Conservation (phyloP, 1,139 yeast genomes). For the Schizosaccharomyces versatilis region DNA sequence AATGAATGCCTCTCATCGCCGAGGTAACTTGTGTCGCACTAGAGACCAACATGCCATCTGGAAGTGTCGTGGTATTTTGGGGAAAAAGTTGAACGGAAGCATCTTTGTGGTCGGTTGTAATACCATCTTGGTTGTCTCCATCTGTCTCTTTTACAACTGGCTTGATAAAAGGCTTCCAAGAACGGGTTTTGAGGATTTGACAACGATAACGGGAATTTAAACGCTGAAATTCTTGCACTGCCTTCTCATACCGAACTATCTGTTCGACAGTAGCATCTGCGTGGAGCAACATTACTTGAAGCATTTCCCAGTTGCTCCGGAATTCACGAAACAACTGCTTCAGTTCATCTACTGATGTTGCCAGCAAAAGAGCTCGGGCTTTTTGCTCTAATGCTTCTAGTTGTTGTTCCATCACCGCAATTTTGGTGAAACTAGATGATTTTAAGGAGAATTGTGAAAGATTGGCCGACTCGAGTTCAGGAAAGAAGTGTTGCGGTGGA, state of each 20-base stretch:
- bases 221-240: background rate
- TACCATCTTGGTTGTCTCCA: too few species aligned
- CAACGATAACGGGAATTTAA: background rate
- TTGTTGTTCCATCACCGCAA: background rate
- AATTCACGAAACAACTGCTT: background rate
- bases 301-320: background rate
- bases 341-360: background rate
- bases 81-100: too few species aligned
- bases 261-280: background rate
- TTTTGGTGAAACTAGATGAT: too few species aligned
- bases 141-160: background rate
- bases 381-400: background rate
- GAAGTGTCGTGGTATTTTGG: background rate
- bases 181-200: background rate
- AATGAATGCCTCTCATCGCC: background rate
- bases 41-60: background rate
- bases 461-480: too few species aligned
- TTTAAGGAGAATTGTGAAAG: too few species aligned
- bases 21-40: slow-evolving; percentile 1
- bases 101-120: background rate
- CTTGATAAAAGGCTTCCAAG: background rate
- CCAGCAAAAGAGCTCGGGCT: background rate
- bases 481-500: too few species aligned
- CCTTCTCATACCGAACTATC: background rate
- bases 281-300: background rate